These are phyloP conservation scores for Anthoceros angustus DNA, from an alignment of 225 moss, liverwort and hornwort genomes.

Conservation along the genomic window DNA sequence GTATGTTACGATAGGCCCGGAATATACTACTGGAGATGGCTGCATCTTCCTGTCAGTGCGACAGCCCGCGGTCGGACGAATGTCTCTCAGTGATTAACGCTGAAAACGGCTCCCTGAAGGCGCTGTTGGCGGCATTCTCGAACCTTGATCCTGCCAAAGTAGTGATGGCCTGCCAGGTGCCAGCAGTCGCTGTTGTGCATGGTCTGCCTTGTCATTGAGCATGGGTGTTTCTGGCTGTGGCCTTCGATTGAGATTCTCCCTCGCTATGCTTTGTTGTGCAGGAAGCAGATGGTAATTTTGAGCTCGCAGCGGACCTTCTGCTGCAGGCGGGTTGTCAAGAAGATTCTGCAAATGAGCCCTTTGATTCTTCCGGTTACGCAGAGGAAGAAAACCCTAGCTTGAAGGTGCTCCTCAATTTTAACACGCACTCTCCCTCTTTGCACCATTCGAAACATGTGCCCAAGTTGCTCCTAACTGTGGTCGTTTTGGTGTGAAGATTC, in stretches of 20 bases:
- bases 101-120: slow-evolving; percentile 8
- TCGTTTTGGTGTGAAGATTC: slow-evolving; percentile 13
- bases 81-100: neutral
- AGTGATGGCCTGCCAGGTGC: slow-evolving; percentile 24
- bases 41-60: slow-evolving; percentile 22
- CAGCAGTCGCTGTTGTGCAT: neutral
- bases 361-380: neutral
- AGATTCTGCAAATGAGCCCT: neutral
- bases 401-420: neutral
- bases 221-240: too few species aligned
- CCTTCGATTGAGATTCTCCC: neutral
- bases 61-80: too few species aligned
- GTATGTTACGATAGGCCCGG: slow-evolving; percentile 18
- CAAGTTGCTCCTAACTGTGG: neutral
- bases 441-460: neutral
- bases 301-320: neutral
- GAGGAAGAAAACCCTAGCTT: neutral
- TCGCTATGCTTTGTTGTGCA: neutral
- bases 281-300: neutral
- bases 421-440: neutral
- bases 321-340: slow-evolving; percentile 1
- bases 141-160: slow-evolving; percentile 17
- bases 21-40: slow-evolving; percentile 47
- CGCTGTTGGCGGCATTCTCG: slow-evolving; percentile 13
- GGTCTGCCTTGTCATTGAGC: neutral